phyloP scores from a whole-genome alignment of 192 early-diverging fungal species.

The Pilaira anomala region DNA sequence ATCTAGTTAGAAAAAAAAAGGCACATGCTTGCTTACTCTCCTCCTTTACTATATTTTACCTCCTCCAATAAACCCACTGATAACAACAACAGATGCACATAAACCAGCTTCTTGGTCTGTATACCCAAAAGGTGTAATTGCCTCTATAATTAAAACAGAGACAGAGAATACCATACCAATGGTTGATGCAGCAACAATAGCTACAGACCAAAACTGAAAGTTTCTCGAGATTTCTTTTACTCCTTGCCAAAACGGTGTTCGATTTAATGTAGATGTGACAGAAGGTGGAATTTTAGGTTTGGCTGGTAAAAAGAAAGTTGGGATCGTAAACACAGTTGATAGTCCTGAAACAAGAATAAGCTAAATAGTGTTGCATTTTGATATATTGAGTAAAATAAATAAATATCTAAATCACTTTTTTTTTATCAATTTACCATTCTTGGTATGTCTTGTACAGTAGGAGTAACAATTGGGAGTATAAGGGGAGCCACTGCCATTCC shows the following conservation, averaged over 20 bases:
- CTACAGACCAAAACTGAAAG: constrained; percentile 15
- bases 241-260: constrained; percentile 12
- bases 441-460: constrained; percentile 17
- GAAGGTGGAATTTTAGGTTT: constrained; percentile 22
- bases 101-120: constrained; percentile 27
- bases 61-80: constrained; percentile 25
- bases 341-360: constrained; percentile 10
- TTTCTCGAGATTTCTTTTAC: constrained; percentile 5
- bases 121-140: constrained; percentile 26
- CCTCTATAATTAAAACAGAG: constrained; percentile 22
- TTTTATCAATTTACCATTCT: no score
- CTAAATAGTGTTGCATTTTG: background rate
- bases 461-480: constrained; percentile 14
- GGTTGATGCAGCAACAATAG: constrained; percentile 4
- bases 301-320: constrained; percentile 18
- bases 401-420: no score
- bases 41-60: no score
- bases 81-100: constrained; percentile 17
- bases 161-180: constrained; percentile 25
- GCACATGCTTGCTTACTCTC: no score
- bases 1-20: no score
- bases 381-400: no score
- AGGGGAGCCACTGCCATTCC: constrained; percentile 15
- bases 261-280: background rate
- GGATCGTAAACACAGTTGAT: constrained; percentile 11